phyloP scores from a whole-genome alignment of 768 basidiomycete genomes.

The Termitomyces heimii region DNA sequence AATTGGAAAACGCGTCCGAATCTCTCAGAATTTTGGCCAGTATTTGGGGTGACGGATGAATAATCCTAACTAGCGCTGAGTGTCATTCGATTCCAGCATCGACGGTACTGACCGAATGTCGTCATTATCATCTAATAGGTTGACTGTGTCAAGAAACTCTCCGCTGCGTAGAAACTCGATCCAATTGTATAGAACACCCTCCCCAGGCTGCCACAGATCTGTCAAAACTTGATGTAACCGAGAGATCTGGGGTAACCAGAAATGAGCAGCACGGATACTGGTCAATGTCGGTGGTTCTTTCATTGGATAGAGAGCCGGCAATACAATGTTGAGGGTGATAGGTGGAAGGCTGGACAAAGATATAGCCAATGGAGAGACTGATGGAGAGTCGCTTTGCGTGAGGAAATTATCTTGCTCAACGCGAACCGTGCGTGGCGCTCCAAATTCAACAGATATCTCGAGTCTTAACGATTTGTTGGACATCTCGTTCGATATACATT shows the following conservation, averaged over 20 bases:
- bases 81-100: slow-evolving; percentile 2
- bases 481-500: slow-evolving; percentile 46
- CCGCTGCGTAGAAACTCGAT: slow-evolving; percentile 66
- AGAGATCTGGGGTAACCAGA: slow-evolving; percentile 47
- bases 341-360: slow-evolving; percentile 56
- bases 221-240: slow-evolving; percentile 34
- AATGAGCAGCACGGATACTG: slow-evolving; percentile 48
- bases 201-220: slow-evolving; percentile 57
- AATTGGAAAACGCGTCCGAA: slow-evolving; percentile 41
- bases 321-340: slow-evolving; percentile 46
- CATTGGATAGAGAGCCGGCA: slow-evolving; percentile 53
- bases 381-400: not conserved
- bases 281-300: slow-evolving; percentile 45
- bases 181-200: slow-evolving; percentile 63
- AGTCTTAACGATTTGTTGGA: slow-evolving; percentile 41
- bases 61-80: slow-evolving; percentile 31
- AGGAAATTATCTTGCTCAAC: slow-evolving; percentile 8
- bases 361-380: slow-evolving; percentile 14
- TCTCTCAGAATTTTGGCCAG: slow-evolving; percentile 42
- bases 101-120: slow-evolving; percentile 31
- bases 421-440: slow-evolving; percentile 29
- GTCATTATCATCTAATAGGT: slow-evolving; percentile 26
- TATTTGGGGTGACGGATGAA: slow-evolving; percentile 50
- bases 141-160: slow-evolving; percentile 49
- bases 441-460: slow-evolving; percentile 63